Evolutionary conservation across 1,284 basidiomycete species (phyloP), one percentile per base, ranked within the genome.

Genomic region (Psilocybe mexicana): DNA sequence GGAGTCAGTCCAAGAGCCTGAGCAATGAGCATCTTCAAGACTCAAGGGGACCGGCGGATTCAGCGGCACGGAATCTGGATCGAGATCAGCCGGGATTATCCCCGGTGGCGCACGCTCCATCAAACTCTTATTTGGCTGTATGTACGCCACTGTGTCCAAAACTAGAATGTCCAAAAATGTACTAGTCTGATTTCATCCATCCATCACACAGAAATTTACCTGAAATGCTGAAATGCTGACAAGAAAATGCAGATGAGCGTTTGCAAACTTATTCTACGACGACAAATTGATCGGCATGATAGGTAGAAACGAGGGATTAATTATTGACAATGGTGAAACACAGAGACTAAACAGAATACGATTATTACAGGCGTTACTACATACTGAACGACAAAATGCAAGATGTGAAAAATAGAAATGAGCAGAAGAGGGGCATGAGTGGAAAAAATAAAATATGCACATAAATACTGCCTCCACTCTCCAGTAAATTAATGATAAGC

Each of bases 401-500:
- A 8, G 8, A 33, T 33, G 8, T 33, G 8, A 33, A 4, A 33
- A 33, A 33, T 33, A 8, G 8, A 8, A 4, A 33, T 8, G 8
- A 33, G 38, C 47, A 35, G 43, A 35, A 30, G 36, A 58, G 18
- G 30, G 8, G 30, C 30, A 33, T 8, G 8, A 33, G 33, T 43
- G 42, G 43, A 35, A 30, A 28, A 58, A 57, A 57, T 59, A 59
- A 10, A 45, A 63, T 54, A 57, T 23, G 18, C 26, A 25, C n/a
- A 57, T 44, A 43, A 46, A 10, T 11, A 38, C 11, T 18, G 33
- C 47, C 54, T 8, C 30, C 49, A 42, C 23, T 28, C 33, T 3
- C 49, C 25, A 61, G 50, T 11, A 6, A 52, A 50, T 72, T 60
- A 74, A 63, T 74, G 73, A 62, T 75, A 76, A 45, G 66, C 67